Base-by-base conservation (phyloP, 495 filamentous ascomycete species). In the Penicillium taxi region DNA sequence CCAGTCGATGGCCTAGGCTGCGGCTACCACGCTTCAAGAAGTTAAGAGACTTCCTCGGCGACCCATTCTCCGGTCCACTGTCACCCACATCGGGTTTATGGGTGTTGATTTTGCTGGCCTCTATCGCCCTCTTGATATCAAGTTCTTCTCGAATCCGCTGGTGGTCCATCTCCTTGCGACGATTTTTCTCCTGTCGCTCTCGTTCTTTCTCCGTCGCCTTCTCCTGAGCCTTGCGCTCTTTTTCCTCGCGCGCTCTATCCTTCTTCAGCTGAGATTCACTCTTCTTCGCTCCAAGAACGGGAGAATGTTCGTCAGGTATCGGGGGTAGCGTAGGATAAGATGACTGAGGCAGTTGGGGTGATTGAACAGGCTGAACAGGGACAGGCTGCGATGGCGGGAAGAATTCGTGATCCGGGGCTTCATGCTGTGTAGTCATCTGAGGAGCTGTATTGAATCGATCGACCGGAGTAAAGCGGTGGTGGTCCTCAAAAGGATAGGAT, bases 371-470 rank as follows among this genome's bases (percentile, higher is more conserved):
- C 28, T 33, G 48, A n/a, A 46, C 39, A 17, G 46, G 35, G 9
- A 41, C 16, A 12, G 39, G 20, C 27, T 28, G 44, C 6, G 44
- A 37, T 13, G 52, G 37, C 17, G 45, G 25, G 15, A 30, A 15
- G 6, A 15, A 29, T 12, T 61, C 53, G 3, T 45, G 23, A 24
- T 65, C 59, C 3, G 51, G 41, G 21, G 54, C 45, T 45, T 66
- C 57, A 27, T 42, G 52, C 18, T 62, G 58, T 26, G 56, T 56
- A 15, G 59, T 55, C 26, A 70, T 53, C 15, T 53, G 50, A 12
- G 85, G 82, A 0, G 76, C 75, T 1, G 82, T 81, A 6, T 74
- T 63, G 7, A 73, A 73, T 36, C 80, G 73, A 26, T 73, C 69
- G 3, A 86, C 61, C 24, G 63, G 66, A 4, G 61, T 64, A 32